These are phyloP conservation scores for Thelephora ganbajun DNA, from an alignment of 768 basidiomycete species.

Conservation along the genomic window DNA sequence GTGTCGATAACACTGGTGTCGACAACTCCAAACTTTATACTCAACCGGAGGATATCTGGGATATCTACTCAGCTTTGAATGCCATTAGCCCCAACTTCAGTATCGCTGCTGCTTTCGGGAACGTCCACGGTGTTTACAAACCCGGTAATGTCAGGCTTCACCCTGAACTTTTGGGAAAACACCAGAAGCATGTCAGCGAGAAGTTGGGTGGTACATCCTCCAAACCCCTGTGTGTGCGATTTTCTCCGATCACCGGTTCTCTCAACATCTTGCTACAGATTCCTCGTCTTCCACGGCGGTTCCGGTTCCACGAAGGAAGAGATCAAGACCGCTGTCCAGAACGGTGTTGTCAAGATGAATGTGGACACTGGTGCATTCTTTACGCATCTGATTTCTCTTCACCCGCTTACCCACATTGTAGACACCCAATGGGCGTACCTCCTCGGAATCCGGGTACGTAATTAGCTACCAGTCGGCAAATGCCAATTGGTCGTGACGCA, in stretches of 20 bases:
- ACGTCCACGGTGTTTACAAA: slow-evolving; percentile 99
- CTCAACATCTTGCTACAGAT: slow-evolving; percentile 29
- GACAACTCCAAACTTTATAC: slow-evolving; percentile 95
- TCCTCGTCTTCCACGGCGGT: slow-evolving; percentile 99
- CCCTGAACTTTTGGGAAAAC: slow-evolving; percentile 83
- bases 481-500: not conserved
- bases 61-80: slow-evolving; percentile 76
- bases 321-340: slow-evolving; percentile 77
- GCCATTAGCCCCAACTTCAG: slow-evolving; percentile 86
- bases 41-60: slow-evolving; percentile 91
- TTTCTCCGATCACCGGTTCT: not conserved
- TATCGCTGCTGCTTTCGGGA: slow-evolving; percentile 96
- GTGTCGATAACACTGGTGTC: slow-evolving; percentile 93
- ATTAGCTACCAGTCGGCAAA: not conserved
- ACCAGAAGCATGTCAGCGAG: slow-evolving; percentile 63
- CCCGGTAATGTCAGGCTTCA: slow-evolving; percentile 92
- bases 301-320: slow-evolving; percentile 96
- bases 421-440: slow-evolving; percentile 92
- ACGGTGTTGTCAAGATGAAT: slow-evolving; percentile 99
- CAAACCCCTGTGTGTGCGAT: slow-evolving; percentile 64
- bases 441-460: slow-evolving; percentile 56
- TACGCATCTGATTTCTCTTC: slow-evolving; percentile 1
- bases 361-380: slow-evolving; percentile 63
- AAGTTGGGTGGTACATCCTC: slow-evolving; percentile 48
- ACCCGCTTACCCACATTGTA: slow-evolving; percentile 5